phyloP scores from a whole-genome alignment of 257 asterid species.

The Plectranthus barbatus region DNA sequence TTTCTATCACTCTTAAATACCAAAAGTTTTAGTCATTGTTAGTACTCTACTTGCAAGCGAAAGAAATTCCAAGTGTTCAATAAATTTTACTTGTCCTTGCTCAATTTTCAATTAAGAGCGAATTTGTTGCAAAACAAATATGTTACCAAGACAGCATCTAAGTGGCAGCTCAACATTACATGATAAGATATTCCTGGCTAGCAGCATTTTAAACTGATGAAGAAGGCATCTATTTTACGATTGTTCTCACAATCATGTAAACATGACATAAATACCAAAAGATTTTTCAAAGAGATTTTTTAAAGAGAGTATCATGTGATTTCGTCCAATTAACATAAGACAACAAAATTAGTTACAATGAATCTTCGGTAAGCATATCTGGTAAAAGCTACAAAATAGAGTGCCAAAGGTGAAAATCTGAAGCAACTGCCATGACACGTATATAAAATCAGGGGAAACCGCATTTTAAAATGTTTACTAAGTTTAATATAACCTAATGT shows the following conservation, averaged over 20 bases:
- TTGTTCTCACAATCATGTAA: background rate
- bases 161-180: too few relatives aligned
- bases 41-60: too few relatives aligned
- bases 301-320: background rate
- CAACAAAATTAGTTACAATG: background rate
- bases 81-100: too few relatives aligned
- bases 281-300: background rate
- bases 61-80: too few relatives aligned
- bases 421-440: background rate
- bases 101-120: background rate
- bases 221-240: conserved; percentile 1
- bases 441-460: too few relatives aligned
- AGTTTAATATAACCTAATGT: too few relatives aligned
- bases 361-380: background rate
- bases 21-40: too few relatives aligned
- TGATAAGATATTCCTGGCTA: background rate
- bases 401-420: background rate
- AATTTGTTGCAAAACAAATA: too few relatives aligned
- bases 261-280: background rate
- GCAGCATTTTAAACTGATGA: background rate
- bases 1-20: too few relatives aligned
- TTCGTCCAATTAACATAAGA: background rate
- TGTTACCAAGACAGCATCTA: too few relatives aligned
- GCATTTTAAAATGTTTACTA: too few relatives aligned
- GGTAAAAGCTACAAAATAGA: background rate